Base-by-base conservation (phyloP, 2,329 filamentous ascomycete species). In the Apiospora malaysiana region DNA sequence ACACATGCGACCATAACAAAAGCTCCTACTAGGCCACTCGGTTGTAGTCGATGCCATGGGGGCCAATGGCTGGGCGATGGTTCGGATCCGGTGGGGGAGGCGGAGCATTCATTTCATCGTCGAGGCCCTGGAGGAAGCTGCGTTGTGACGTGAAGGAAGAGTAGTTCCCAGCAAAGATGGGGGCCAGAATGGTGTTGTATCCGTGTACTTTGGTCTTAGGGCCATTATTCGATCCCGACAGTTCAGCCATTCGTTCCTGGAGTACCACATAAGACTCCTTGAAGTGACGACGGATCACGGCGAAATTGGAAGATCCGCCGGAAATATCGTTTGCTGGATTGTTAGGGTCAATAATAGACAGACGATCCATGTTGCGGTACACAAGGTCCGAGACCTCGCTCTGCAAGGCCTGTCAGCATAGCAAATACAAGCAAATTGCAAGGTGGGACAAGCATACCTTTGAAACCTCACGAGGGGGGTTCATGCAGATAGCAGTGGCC, bases 311-410 rank as follows among this genome's bases (percentile, higher is more conserved):
- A 0, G 94, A 96, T 12, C 95, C 95, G 12, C 94, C 94, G 0
- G 96, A 92, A 37, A 99, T 96, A 77, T 99, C 96, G 79, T 98
- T 98, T 37, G 87, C 83, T 0, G 89, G 80, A 71, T 93, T 93
- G 80, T 98, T 97, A 0, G 96, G 96, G 78, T 99, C 96, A 71
- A 97, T 92, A 76, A 99, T 97, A 10, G 92, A 93, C 1, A 99
- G 85, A 1, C 94, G 90, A 68, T 92, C 86, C 18, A 80, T 81
- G 76, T 91, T 91, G 76, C 88, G 89, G 77, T 91, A 89, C 4
- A 85, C 80, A 68, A 90, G 79, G 0, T 77, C 78, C 42, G 73
- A 79, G 21, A 87, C 85, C 37, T 84, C 78, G 47, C 78, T 81
- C 87, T 89, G 63, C 4, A 71, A 56, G 46, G 25, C 25, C 8